These are phyloP conservation scores for Wickerhamiella kazuoi DNA, from an alignment of 805 yeast species.

Conservation along the genomic window DNA sequence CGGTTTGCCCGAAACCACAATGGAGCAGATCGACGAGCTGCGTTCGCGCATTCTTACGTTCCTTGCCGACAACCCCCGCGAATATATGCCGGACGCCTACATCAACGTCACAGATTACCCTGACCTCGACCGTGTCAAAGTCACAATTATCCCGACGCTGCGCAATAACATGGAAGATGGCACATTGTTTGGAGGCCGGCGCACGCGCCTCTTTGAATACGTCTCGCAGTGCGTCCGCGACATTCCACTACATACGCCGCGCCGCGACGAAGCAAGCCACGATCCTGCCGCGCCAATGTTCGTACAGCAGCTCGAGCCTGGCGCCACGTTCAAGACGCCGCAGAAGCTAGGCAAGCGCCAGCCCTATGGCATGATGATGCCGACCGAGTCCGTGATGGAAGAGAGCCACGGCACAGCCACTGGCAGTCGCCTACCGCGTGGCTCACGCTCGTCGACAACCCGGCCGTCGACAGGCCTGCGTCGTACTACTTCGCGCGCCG, in stretches of 20 bases:
- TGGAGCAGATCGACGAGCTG: slow-evolving; percentile 20
- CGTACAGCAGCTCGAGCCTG: slow-evolving; percentile 4
- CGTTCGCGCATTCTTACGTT: slow-evolving; percentile 17
- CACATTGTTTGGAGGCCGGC: slow-evolving; percentile 16
- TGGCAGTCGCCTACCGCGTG: background rate
- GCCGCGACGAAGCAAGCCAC: slow-evolving; percentile 18
- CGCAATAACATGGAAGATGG: slow-evolving; percentile 21
- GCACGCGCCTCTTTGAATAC: slow-evolving; percentile 18
- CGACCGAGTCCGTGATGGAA: background rate
- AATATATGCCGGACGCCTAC: slow-evolving; percentile 20
- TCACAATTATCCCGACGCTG: slow-evolving; percentile 17
- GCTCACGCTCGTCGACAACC: background rate
- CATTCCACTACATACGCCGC: slow-evolving; percentile 22
- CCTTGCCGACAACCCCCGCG: slow-evolving; percentile 20
- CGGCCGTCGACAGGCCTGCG: background rate
- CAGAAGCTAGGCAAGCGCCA: background rate
- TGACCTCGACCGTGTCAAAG: slow-evolving; percentile 20
- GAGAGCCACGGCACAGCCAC: background rate
- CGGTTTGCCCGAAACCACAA: slow-evolving; percentile 24
- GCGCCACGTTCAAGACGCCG: background rate
- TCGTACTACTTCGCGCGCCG: background rate
- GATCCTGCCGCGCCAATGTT: slow-evolving; percentile 21
- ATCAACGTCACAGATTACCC: slow-evolving; percentile 20
- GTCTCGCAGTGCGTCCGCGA: slow-evolving; percentile 19
- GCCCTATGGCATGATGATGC: background rate